phyloP scores from a whole-genome alignment of 2,329 filamentous ascomycete species.

The Cladosporium sp. region DNA sequence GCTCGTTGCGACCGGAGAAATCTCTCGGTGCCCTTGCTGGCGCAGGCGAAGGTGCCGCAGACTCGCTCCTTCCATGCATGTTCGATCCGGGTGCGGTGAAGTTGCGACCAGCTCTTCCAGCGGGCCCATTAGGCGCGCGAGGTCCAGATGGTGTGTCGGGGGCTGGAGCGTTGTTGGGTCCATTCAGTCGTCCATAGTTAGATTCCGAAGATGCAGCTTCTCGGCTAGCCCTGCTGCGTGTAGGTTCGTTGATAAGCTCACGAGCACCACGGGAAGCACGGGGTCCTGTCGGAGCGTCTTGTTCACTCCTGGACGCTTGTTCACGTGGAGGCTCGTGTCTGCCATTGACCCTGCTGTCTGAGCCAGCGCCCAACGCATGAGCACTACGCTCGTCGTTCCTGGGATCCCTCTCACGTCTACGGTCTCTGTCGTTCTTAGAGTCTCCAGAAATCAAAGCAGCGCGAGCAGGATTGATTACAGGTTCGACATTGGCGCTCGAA shows the following conservation, averaged over 20 bases:
- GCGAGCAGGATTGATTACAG: slow-evolving; percentile 44
- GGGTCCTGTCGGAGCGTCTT: slow-evolving; percentile 54
- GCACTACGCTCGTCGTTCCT: slow-evolving; percentile 29
- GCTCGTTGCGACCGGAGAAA: background rate
- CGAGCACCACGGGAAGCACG: slow-evolving; percentile 44
- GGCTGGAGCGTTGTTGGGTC: slow-evolving; percentile 23
- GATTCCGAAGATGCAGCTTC: slow-evolving; percentile 47
- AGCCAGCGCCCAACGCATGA: slow-evolving; percentile 29
- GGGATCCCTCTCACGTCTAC: slow-evolving; percentile 27
- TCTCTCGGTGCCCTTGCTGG: slow-evolving; percentile 18
- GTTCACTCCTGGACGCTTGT: slow-evolving; percentile 23
- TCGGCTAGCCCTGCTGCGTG: slow-evolving; percentile 35
- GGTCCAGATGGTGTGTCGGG: slow-evolving; percentile 52
- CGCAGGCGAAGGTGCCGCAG: slow-evolving; percentile 29
- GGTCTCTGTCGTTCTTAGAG: slow-evolving; percentile 29
- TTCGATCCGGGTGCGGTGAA: slow-evolving; percentile 37
- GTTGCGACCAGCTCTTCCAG: slow-evolving; percentile 42
- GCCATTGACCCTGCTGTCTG: slow-evolving; percentile 39
- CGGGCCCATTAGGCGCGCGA: slow-evolving; percentile 44
- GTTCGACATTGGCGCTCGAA: background rate
- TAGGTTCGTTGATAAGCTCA: slow-evolving; percentile 43
- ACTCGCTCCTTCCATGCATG: slow-evolving; percentile 23
- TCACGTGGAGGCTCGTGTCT: slow-evolving; percentile 27
- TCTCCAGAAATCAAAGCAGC: slow-evolving; percentile 42
- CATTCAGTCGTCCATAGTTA: slow-evolving; percentile 52